Evolutionary conservation across 1,284 basidiomycete genomes (phyloP).

Genomic region (Sanguinoderma infundibulare): DNA sequence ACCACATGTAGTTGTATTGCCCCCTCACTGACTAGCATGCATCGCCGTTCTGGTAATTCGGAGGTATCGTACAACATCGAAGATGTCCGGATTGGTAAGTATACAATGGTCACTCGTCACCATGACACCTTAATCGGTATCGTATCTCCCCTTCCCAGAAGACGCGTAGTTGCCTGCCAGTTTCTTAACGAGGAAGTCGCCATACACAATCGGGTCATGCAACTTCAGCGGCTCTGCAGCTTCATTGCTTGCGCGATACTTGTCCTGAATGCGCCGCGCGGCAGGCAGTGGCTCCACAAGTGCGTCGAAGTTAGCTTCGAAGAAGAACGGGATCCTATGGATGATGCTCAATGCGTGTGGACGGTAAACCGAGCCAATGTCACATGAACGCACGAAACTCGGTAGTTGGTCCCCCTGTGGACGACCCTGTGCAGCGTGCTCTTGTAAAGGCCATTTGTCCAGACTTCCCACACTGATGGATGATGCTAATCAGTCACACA

Average conservation of each 20-base stretch:
- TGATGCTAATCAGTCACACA: background rate
- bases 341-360: background rate
- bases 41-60: too few relatives aligned
- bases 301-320: slow-evolving; percentile 82
- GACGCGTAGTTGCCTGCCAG: slow-evolving; percentile 70
- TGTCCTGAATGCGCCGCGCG: slow-evolving; percentile 50
- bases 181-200: slow-evolving; percentile 75
- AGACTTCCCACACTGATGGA: slow-evolving; percentile 79
- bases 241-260: slow-evolving; percentile 9
- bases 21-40: slow-evolving; percentile 35
- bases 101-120: background rate
- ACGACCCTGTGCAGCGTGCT: slow-evolving; percentile 82
- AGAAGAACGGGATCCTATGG: slow-evolving; percentile 80
- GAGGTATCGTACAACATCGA: too few relatives aligned
- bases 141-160: slow-evolving; percentile 42
- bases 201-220: slow-evolving; percentile 66
- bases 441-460: slow-evolving; percentile 81
- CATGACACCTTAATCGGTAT: slow-evolving; percentile 14
- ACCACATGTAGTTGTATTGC: slow-evolving; percentile 2
- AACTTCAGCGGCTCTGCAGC: slow-evolving; percentile 16
- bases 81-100: background rate
- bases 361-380: background rate
- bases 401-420: slow-evolving; percentile 72
- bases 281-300: slow-evolving; percentile 62
- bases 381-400: slow-evolving; percentile 38